Conservation (phyloP, 2,329 filamentous ascomycete genomes). For the Nannizzia gypsea region DNA sequence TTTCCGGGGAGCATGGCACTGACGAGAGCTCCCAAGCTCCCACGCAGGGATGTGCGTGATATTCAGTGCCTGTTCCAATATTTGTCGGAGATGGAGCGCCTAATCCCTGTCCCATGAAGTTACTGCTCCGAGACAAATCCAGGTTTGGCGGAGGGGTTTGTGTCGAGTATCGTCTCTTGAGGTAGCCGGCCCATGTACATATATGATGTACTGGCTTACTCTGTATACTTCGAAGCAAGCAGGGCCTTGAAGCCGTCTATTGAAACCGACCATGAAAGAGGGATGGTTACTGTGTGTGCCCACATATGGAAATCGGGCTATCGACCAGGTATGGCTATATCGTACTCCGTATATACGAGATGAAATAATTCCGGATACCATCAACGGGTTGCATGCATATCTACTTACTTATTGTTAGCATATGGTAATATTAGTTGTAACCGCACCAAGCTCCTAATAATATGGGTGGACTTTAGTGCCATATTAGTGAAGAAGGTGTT, state of each 20-base stretch:
- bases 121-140: not conserved
- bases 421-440: not conserved
- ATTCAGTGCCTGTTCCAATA: not conserved
- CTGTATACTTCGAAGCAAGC: not conserved
- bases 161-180: not conserved
- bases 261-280: not conserved
- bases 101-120: not conserved
- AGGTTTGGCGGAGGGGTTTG: not conserved
- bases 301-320: not conserved
- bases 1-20: not conserved
- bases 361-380: not conserved
- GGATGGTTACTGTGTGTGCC: not conserved
- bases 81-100: not conserved
- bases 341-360: too few species aligned
- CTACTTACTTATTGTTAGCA: not conserved
- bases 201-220: not conserved
- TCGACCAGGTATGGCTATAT: not conserved
- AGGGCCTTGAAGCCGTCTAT: slow-evolving; percentile 1
- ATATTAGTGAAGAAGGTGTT: too few species aligned
- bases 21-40: not conserved
- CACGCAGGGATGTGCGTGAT: not conserved
- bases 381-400: not conserved
- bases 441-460: not conserved
- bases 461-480: too few species aligned
- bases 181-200: not conserved